Conservation (phyloP, 208 protist species). For the Trypanosoma caninum region DNA sequence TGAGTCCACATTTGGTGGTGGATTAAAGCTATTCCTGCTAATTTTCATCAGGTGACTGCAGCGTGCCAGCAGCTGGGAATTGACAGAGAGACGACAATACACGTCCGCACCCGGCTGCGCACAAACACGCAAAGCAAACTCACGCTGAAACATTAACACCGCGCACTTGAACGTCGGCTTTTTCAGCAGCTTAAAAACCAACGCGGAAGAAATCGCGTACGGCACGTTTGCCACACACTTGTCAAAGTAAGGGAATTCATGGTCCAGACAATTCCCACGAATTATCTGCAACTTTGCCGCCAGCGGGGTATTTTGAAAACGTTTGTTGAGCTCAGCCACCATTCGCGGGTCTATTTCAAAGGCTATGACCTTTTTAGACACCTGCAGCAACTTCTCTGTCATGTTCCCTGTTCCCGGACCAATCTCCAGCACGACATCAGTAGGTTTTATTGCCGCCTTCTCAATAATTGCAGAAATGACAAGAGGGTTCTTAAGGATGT, state of each 20-base stretch:
- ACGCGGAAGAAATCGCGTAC: slow-evolving; percentile 99
- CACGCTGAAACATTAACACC: slow-evolving; percentile 99
- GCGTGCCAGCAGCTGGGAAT: slow-evolving; percentile 98
- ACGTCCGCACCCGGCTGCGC: slow-evolving; percentile 96
- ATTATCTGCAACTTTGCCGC: slow-evolving; percentile 96
- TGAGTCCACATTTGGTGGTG: slow-evolving; percentile 99
- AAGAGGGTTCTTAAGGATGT: slow-evolving; percentile 98
- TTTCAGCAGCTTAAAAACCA: slow-evolving; percentile 99
- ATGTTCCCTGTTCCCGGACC: slow-evolving; percentile 99
- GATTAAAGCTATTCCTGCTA: slow-evolving; percentile 99
- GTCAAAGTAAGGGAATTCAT: slow-evolving; percentile 99
- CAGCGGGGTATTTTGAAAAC: slow-evolving; percentile 92
- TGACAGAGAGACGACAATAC: slow-evolving; percentile 99
- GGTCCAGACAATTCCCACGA: slow-evolving; percentile 98
- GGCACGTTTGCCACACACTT: slow-evolving; percentile 99
- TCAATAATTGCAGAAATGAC: slow-evolving; percentile 97
- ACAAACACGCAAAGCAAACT: slow-evolving; percentile 98
- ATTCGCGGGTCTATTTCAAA: slow-evolving; percentile 99
- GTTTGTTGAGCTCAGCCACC: slow-evolving; percentile 99
- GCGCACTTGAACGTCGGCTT: slow-evolving; percentile 94
- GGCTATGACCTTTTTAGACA: slow-evolving; percentile 97
- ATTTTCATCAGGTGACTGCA: slow-evolving; percentile 99
- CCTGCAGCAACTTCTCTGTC: slow-evolving; percentile 98
- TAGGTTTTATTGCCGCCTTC: slow-evolving; percentile 95
- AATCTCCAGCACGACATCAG: slow-evolving; percentile 99